Percentiles rank a stretch among this genome's conserved stretches.
These are phyloP conservation scores for Xylariales sp. DNA, from an alignment of 2,329 filamentous ascomycete genomes.

Conservation along the genomic window DNA sequence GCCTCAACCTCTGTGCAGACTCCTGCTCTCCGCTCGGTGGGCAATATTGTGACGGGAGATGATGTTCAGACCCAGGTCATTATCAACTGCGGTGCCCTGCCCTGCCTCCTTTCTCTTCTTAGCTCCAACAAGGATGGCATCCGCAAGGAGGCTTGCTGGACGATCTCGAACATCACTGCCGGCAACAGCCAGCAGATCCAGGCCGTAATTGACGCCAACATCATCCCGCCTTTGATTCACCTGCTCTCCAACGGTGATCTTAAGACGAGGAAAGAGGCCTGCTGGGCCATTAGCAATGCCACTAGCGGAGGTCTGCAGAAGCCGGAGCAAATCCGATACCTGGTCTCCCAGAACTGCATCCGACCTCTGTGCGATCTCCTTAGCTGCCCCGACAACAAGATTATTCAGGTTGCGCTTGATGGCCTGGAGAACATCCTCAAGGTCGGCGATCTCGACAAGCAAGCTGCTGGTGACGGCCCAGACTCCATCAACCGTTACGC, in stretches of 20 bases:
- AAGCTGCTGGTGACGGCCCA: conserved; percentile 68
- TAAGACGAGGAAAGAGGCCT: conserved; percentile 98
- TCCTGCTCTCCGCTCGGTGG: conserved; percentile 91
- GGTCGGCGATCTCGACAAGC: conserved; percentile 98
- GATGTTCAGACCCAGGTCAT: conserved; percentile 99
- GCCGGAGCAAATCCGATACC: conserved; percentile 95
- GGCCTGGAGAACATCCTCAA: conserved; percentile 99
- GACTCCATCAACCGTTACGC: conserved; percentile 94
- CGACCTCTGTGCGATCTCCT: conserved; percentile 95
- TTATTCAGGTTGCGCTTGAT: conserved; percentile 97
- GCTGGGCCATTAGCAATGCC: conserved; percentile 99
- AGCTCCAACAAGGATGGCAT: conserved; percentile 99
- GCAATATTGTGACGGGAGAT: conserved; percentile 98
- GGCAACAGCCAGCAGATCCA: conserved; percentile 98
- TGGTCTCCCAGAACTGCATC: conserved; percentile 92
- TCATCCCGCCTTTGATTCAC: conserved; percentile 94
- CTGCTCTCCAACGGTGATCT: conserved; percentile 94
- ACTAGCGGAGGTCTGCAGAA: conserved; percentile 97
- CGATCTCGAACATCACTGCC: conserved; percentile 97
- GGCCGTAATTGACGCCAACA: conserved; percentile 91
- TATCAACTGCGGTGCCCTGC: conserved; percentile 94
- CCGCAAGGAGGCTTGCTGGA: conserved; percentile 99
- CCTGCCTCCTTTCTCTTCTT: conserved; percentile 86
- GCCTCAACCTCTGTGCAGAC: conserved; percentile 98
- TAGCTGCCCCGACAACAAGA: conserved; percentile 98